These are phyloP conservation scores for Penicillium bovifimosum DNA, from an alignment of 495 filamentous ascomycete genomes.

Conservation along the genomic window DNA sequence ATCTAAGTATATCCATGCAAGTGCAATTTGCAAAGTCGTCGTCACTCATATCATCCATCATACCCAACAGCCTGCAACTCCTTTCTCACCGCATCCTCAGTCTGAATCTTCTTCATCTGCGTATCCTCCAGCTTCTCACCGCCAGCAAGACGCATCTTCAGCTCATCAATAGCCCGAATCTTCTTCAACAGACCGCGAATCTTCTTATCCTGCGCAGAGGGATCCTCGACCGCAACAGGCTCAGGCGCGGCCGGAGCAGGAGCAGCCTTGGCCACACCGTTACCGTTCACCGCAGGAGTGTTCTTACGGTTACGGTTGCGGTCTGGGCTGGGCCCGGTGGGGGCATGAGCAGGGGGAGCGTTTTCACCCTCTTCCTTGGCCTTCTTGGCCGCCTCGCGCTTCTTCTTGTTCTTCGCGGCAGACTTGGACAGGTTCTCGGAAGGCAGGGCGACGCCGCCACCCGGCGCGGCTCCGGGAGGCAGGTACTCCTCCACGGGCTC, in stretches of 20 bases:
- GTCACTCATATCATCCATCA: conserved; percentile 28
- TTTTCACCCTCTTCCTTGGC: conserved; percentile 65
- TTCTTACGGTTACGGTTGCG: conserved; percentile 36
- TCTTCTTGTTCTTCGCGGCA: conserved; percentile 98
- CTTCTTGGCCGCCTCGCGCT: conserved; percentile 87
- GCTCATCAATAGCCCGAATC: conserved; percentile 91
- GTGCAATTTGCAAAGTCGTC: conserved; percentile 1
- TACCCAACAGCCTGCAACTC: conserved; percentile 67
- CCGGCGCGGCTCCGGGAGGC: conserved; percentile 63
- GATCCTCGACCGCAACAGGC: conserved; percentile 24
- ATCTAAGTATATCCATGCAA: conserved; percentile 7
- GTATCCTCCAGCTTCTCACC: conserved; percentile 98
- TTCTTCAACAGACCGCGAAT: conserved; percentile 89
- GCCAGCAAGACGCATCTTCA: conserved; percentile 89
- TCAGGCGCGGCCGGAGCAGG: conserved; percentile 21
- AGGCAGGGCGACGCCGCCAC: conserved; percentile 59
- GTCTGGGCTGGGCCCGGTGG: conserved; percentile 44
- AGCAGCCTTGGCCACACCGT: conserved; percentile 11
- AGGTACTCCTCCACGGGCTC: conserved; percentile 55
- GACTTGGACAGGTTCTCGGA: conserved; percentile 72
- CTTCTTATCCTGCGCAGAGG: conserved; percentile 73
- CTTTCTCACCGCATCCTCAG: conserved; percentile 72
- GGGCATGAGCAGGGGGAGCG: conserved; percentile 55
- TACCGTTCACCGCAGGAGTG: conserved; percentile 26
- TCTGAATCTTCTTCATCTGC: conserved; percentile 96